Conservation (phyloP, 169 alveolate genomes). For the Cryptosporidium sp. region DNA sequence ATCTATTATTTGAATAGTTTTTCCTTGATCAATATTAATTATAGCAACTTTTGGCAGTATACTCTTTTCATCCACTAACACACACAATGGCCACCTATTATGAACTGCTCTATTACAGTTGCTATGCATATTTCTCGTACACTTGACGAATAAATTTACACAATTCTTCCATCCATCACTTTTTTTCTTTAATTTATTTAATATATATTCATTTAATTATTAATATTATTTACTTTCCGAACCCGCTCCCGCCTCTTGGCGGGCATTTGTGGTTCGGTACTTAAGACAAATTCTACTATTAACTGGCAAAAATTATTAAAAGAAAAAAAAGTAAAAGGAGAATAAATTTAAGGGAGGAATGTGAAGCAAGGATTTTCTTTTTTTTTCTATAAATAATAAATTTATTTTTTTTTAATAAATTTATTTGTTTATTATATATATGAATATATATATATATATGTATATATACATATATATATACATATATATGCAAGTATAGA, state of each 20-base stretch:
- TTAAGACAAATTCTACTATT: not conserved
- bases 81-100: slow-evolving; percentile 60
- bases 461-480: too few species aligned
- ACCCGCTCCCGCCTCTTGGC: not conserved
- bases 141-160: not conserved
- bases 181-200: not conserved
- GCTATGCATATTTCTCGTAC: not conserved
- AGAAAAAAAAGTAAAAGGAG: not conserved
- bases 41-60: not conserved
- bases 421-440: too few species aligned
- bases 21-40: slow-evolving; percentile 27
- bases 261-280: not conserved
- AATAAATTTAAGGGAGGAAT: not conserved
- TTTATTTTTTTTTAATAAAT: too few species aligned
- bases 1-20: slow-evolving; percentile 1
- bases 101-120: not conserved
- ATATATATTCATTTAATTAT: too few species aligned
- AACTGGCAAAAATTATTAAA: not conserved
- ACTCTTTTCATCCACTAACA: slow-evolving; percentile 5
- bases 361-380: not conserved
- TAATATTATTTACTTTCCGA: not conserved
- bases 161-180: slow-evolving; percentile 1
- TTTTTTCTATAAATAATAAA: not conserved
- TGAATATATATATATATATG: too few species aligned
- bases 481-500: not conserved